A percentile compares a stretch with the other conserved stretches of the same genome.
Evolutionary conservation across 768 basidiomycete species (phyloP).

Genomic region (Chalciporus piperatus): DNA sequence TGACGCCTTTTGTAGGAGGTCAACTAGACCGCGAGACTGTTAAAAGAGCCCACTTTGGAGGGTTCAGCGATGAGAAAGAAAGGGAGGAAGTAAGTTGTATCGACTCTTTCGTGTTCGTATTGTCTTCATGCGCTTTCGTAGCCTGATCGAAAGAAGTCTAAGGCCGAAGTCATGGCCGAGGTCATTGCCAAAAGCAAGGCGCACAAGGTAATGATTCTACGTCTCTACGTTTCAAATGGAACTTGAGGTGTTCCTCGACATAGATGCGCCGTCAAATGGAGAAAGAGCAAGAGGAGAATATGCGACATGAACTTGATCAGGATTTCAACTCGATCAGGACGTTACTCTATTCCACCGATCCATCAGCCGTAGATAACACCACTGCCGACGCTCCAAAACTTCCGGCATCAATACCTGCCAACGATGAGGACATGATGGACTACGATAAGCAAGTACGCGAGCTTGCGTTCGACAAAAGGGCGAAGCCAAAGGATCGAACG

Average conservation of each 20-base stretch:
- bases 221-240: background rate
- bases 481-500: constrained; percentile 91
- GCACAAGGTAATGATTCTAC: constrained; percentile 63
- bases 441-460: constrained; percentile 93
- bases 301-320: constrained; percentile 85
- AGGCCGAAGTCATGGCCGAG: constrained; percentile 97
- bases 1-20: constrained; percentile 37
- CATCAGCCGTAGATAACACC: constrained; percentile 41
- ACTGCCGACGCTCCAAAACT: constrained; percentile 10
- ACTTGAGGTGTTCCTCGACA: background rate
- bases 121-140: constrained; percentile 28
- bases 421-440: constrained; percentile 44
- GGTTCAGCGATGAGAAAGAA: constrained; percentile 68
- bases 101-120: background rate
- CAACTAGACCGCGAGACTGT: constrained; percentile 70
- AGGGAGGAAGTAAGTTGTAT: constrained; percentile 43
- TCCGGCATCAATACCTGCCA: background rate
- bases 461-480: constrained; percentile 88
- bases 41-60: constrained; percentile 75
- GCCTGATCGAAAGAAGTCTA: constrained; percentile 85
- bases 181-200: constrained; percentile 97
- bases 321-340: constrained; percentile 80
- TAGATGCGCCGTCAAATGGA: constrained; percentile 88
- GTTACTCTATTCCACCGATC: constrained; percentile 61
- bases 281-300: constrained; percentile 78